These are phyloP conservation scores for Nicotiana rustica DNA, from an alignment of 305 asterid genomes.

Conservation along the genomic window DNA sequence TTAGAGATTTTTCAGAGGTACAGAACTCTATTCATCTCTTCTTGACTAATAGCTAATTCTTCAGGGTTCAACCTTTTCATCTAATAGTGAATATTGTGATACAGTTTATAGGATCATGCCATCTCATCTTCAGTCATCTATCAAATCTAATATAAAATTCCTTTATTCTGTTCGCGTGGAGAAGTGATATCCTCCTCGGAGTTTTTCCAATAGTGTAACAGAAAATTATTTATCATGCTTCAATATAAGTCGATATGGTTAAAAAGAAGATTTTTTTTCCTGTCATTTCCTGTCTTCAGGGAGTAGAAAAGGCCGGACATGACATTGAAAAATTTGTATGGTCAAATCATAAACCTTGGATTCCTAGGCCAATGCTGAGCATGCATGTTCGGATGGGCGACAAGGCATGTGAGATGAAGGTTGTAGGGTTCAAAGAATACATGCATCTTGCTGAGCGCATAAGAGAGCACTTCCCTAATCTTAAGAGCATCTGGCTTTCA, in stretches of 20 bases:
- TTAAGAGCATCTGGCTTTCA: slow-evolving; percentile 84
- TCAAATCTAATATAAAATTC: background rate
- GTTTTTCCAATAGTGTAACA: background rate
- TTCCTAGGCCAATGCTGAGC: slow-evolving; percentile 82
- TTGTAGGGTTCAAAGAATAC: slow-evolving; percentile 80
- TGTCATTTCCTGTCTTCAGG: slow-evolving; percentile 26
- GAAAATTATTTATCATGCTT: slow-evolving; percentile 2
- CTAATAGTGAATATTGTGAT: slow-evolving; percentile 14
- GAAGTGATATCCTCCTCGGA: background rate
- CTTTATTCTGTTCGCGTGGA: background rate
- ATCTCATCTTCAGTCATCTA: background rate
- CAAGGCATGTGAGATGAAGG: slow-evolving; percentile 95
- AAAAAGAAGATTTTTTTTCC: background rate
- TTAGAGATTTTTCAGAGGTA: slow-evolving; percentile 59
- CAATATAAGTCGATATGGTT: slow-evolving; percentile 16
- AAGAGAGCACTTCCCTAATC: slow-evolving; percentile 71
- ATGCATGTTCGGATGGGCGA: slow-evolving; percentile 97
- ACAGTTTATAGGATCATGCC: slow-evolving; percentile 1
- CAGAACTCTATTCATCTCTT: slow-evolving; percentile 26
- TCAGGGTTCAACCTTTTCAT: slow-evolving; percentile 22
- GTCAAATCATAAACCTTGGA: slow-evolving; percentile 86
- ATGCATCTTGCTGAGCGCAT: slow-evolving; percentile 74
- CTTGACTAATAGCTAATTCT: slow-evolving; percentile 4
- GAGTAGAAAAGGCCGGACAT: slow-evolving; percentile 36
- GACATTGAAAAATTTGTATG: slow-evolving; percentile 79